phyloP scores from a whole-genome alignment of 495 filamentous ascomycete species.

The Xylaria intraflava region DNA sequence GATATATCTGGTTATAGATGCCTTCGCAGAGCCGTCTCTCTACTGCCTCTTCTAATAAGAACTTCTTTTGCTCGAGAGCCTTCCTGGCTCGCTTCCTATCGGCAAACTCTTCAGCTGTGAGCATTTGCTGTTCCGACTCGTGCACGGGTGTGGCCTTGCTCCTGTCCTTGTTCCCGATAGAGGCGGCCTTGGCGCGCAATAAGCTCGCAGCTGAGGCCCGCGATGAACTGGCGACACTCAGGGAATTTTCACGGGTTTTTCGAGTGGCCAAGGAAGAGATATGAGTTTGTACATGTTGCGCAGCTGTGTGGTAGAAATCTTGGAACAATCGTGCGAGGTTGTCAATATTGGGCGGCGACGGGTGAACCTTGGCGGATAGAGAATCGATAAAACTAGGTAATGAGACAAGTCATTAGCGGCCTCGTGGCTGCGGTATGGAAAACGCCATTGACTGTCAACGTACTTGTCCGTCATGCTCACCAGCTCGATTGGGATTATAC shows the following conservation, averaged over 20 bases:
- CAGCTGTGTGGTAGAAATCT: constrained; percentile 82
- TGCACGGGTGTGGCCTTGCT: constrained; percentile 19
- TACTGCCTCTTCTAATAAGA: constrained; percentile 82
- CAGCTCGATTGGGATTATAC: constrained; percentile 89
- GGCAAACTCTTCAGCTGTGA: constrained; percentile 78
- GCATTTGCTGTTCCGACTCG: constrained; percentile 73
- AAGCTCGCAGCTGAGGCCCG: constrained; percentile 47
- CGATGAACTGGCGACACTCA: constrained; percentile 41
- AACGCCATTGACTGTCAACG: constrained; percentile 14
- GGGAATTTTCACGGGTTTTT: constrained; percentile 58
- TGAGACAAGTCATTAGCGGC: background rate
- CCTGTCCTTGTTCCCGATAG: constrained; percentile 43
- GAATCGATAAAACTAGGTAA: constrained; percentile 77
- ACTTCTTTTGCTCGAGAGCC: constrained; percentile 65
- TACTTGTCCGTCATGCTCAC: constrained; percentile 82
- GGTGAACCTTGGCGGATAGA: constrained; percentile 78
- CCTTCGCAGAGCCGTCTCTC: constrained; percentile 81
- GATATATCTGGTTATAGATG: constrained; percentile 81
- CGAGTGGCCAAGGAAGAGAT: constrained; percentile 72
- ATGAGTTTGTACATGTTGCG: constrained; percentile 79
- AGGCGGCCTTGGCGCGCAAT: constrained; percentile 45
- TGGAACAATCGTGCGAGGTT: constrained; percentile 84
- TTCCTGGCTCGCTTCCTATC: constrained; percentile 71
- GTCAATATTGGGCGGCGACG: constrained; percentile 75
- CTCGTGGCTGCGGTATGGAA: background rate